Conservation (phyloP, 148 eudicot species). For the Camellia sinensis region DNA sequence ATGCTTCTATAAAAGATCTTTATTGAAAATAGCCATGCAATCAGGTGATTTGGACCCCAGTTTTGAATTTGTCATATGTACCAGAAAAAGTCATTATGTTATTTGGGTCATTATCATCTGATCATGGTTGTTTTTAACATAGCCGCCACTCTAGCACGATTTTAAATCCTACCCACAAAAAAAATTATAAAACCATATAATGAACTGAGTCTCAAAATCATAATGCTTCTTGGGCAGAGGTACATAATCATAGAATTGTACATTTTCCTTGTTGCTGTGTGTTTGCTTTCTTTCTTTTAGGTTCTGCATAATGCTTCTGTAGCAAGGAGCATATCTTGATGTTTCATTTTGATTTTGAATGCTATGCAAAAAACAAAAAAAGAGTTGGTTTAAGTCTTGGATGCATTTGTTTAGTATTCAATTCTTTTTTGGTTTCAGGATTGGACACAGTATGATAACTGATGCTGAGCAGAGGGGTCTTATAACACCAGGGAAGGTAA, state of each 20-base stretch:
- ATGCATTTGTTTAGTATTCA: neutral
- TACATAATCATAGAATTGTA: neutral
- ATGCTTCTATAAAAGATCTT: neutral
- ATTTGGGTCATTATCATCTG: neutral
- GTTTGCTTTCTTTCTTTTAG: no score
- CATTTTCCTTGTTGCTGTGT: neutral
- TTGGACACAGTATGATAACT: conserved; percentile 87
- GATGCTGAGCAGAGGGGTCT: conserved; percentile 87
- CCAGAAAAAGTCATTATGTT: neutral
- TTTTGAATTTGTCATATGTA: neutral
- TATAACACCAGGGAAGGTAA: conserved; percentile 92
- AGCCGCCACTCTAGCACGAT: neutral
- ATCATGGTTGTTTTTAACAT: neutral
- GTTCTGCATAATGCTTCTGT: neutral
- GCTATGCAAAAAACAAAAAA: neutral
- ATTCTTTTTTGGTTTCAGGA: conserved; percentile 51
- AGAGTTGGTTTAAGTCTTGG: neutral
- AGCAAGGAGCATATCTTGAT: neutral
- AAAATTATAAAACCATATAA: neutral
- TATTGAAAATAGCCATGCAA: neutral
- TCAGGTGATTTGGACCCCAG: neutral
- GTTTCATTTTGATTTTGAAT: neutral
- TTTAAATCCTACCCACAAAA: neutral
- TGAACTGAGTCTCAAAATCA: neutral
- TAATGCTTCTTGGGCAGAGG: conserved; percentile 1